Evolutionary conservation across 2,329 filamentous ascomycete genomes (phyloP), one percentile per base, ranked within the genome.

Genomic region (Alternaria brassicicola): DNA sequence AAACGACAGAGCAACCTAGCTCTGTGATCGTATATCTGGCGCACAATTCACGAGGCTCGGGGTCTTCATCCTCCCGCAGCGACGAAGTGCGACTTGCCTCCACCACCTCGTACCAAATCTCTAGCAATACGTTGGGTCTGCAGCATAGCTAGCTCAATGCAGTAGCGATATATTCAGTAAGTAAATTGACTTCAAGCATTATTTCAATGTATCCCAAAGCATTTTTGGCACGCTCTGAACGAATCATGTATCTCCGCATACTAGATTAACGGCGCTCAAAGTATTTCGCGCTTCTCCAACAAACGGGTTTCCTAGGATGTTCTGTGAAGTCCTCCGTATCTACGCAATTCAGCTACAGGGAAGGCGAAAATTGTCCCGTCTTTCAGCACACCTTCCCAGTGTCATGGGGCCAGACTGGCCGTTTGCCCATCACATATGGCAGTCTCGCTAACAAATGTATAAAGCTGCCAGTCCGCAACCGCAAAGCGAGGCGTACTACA

Each of bases 401-500:
- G 23, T 43, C 30, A 48, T 49, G 17, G 6, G 15, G 30, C 35
- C 15, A 9, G 6, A 21, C n/a, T 28, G 12, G 17, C 33, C 36
- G 28, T 31, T 19, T 28, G 23, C 9, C 17, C 38, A 12, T 33
- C 15, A 28, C 25, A 10, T 28, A n/a, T 45, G 39, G 10, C 26
- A 41, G 8, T 17, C 6, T 19, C 19, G 35, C 57, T 63, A 39
- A 61, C 17, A 25, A n/a, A 19, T n/a, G 10, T 35, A 42, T 13
- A 55, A 51, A 70, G 68, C 39, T 46, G 31, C 53, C 52, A 57
- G 53, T 55, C 53, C 31, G 53, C 17, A 45, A 45, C 43, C 61
- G 61, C 46, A 49, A 59, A 64, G 59, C 59, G 53, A 64, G 67
- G 62, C 63, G 59, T 61, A 42, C 41, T 51, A 61, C 62, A 59